A percentile compares a stretch with the other conserved stretches of the same genome.
These are phyloP conservation scores for Coix lacrymajobi DNA, from an alignment of 176 grass and related monocot species.

Conservation along the genomic window DNA sequence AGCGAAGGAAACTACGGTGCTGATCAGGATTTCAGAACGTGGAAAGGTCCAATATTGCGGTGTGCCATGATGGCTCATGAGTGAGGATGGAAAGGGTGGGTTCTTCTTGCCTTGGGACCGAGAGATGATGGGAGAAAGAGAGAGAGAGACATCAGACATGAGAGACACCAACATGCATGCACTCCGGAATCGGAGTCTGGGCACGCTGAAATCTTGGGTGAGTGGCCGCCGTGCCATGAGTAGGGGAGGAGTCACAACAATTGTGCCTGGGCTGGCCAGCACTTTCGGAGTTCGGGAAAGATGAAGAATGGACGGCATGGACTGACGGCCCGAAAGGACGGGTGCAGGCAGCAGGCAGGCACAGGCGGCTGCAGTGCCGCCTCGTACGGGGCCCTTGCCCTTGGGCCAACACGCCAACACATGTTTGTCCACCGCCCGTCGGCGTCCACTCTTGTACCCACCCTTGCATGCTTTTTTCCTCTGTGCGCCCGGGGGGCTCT, in stretches of 20 bases:
- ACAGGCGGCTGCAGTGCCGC: background rate
- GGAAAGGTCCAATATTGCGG: constrained; percentile 13
- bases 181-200: background rate
- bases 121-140: background rate
- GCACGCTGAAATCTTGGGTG: constrained; percentile 33
- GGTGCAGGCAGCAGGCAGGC: constrained; percentile 28
- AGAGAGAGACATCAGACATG: background rate
- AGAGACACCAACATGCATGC: background rate
- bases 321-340: constrained; percentile 10
- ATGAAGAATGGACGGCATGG: background rate
- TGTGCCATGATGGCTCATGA: background rate
- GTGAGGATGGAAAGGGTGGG: background rate
- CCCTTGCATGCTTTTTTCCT: background rate
- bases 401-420: too few species aligned
- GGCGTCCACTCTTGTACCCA: constrained; percentile 31
- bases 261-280: background rate
- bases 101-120: background rate
- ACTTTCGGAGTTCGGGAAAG: constrained; percentile 41
- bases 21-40: background rate
- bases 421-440: constrained; percentile 25
- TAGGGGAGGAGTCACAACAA: too few species aligned
- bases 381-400: too few species aligned
- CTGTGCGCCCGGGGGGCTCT: background rate
- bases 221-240: background rate
- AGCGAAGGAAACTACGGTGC: background rate